These are phyloP conservation scores for Aspergillus niger DNA, from an alignment of 2,329 filamentous ascomycete species.

Conservation along the genomic window DNA sequence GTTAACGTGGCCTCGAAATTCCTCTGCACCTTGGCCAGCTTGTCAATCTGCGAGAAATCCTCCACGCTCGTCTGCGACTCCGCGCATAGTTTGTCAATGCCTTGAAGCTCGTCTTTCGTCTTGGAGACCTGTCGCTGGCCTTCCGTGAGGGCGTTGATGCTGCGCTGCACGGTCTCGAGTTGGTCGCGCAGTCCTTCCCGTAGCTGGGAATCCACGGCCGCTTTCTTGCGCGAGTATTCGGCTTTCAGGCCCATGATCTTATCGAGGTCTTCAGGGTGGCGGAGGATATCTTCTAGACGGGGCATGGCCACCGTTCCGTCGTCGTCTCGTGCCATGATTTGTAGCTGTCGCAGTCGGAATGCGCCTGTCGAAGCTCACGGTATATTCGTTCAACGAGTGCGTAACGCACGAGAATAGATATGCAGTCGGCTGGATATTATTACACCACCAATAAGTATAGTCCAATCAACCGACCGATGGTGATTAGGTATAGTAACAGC, in stretches of 20 bases:
- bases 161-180: slow-evolving; percentile 88
- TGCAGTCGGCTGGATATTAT: neutral
- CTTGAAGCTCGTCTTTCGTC: slow-evolving; percentile 98
- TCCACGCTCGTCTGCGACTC: slow-evolving; percentile 97
- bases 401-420: neutral
- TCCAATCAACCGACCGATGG: neutral
- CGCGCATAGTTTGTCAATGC: slow-evolving; percentile 95
- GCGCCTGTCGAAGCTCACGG: neutral
- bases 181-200: slow-evolving; percentile 87
- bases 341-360: neutral
- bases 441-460: neutral
- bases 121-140: slow-evolving; percentile 88
- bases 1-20: slow-evolving; percentile 93
- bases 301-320: slow-evolving; percentile 66
- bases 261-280: slow-evolving; percentile 94
- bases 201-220: slow-evolving; percentile 84
- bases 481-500: neutral
- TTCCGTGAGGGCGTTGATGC: slow-evolving; percentile 85
- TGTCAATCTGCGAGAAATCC: slow-evolving; percentile 86
- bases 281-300: slow-evolving; percentile 88
- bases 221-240: slow-evolving; percentile 93
- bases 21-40: slow-evolving; percentile 63
- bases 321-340: slow-evolving; percentile 39
- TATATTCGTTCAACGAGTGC: neutral
- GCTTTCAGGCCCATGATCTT: slow-evolving; percentile 88